Evolutionary conservation across 2,329 filamentous ascomycete species (phyloP), one percentile per base, ranked within the genome.

Genomic region (Myriangium duriaei): DNA sequence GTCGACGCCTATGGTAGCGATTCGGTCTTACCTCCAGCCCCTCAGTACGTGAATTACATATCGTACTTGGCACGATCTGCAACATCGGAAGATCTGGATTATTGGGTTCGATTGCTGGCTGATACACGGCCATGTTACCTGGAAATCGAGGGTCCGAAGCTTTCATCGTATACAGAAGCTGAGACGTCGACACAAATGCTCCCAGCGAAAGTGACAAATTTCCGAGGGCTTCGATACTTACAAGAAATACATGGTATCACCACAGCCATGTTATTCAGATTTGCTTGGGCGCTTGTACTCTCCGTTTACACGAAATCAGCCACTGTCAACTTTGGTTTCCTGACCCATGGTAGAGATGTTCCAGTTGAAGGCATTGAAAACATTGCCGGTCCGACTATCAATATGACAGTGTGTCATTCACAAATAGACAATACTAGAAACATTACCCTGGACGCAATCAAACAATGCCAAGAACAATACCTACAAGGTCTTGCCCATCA

Each of bases 341-440:
- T 54, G 1, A 45, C 59, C 1, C 50, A 53, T 11, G 59, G 59
- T 14, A 47, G 59, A 39, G 53, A 61, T 17, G 47, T 56, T 11
- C 39, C 54, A 5, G 47, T 62, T 1, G 19, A 42, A 3, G 56
- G 56, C 2, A 49, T 59, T n/a, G 54, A 51, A 2, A 51, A 56
- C 1, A 51, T 59, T 4, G 53, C 53, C 30, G 60, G 59, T 11
- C 59, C 59, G 10, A 52, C 54, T 3, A 51, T 62, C 36, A 57
- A 14, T n/a, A 37, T 26, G 21, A 7, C 21, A n/a, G 21, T 26
- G 7, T 26, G 21, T 26, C 21, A 26, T n/a, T n/a, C n/a, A n/a
- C 21, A n/a, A n/a, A 26, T 26, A 7, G 21, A 26, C 21, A 7
- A 7, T n/a, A n/a, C 7, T 26, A n/a, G n/a, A n/a, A 26, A n/a